These are phyloP conservation scores for Trichophyton verrucosum DNA, from an alignment of 2,329 filamentous ascomycete genomes.

Conservation along the genomic window DNA sequence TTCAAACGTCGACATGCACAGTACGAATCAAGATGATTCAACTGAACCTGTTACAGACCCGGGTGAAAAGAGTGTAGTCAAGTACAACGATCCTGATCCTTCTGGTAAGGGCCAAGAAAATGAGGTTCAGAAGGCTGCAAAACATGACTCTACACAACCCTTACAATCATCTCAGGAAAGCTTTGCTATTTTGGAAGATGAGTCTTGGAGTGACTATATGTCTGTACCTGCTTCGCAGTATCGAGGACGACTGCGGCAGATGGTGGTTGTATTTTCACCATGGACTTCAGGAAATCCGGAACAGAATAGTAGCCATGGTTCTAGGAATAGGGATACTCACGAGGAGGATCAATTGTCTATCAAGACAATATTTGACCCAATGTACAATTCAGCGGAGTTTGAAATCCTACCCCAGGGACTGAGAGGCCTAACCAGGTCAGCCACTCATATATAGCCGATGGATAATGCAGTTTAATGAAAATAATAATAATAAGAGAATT, in stretches of 20 bases:
- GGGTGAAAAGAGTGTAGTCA: background rate
- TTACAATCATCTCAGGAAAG: background rate
- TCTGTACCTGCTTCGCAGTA: background rate
- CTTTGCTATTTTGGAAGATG: background rate
- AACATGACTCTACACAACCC: background rate
- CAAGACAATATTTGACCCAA: background rate
- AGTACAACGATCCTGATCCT: background rate
- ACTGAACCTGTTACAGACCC: background rate
- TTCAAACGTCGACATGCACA: background rate
- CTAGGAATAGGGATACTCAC: background rate
- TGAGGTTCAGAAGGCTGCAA: background rate
- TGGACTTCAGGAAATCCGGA: slow-evolving; percentile 44
- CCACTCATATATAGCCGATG: no score
- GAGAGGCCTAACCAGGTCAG: slow-evolving; percentile 7
- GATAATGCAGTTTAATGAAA: no score
- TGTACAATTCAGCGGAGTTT: slow-evolving; percentile 9
- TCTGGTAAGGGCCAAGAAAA: background rate
- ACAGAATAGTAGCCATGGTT: background rate
- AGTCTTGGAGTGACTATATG: background rate
- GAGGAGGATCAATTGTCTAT: background rate
- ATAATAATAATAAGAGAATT: no score
- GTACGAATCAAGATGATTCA: background rate
- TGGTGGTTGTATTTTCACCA: slow-evolving; percentile 82
- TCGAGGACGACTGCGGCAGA: slow-evolving; percentile 28
- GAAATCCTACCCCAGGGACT: slow-evolving; percentile 13